A percentile compares a stretch with the other conserved stretches of the same genome.
Evolutionary conservation across 306 rosid species (phyloP).

Genomic region (Pterocarpus santalinus): DNA sequence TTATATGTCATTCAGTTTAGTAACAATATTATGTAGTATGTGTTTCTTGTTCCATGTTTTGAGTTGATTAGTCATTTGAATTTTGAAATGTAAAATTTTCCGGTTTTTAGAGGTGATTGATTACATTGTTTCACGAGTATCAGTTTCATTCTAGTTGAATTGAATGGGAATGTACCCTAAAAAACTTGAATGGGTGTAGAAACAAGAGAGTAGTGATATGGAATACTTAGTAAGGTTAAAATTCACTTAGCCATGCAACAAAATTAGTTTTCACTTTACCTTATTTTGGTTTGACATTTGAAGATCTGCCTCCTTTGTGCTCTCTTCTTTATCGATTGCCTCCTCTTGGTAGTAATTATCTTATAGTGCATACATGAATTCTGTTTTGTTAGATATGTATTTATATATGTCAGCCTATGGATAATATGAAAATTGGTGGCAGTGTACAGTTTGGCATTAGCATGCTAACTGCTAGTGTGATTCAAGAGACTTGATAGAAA

Average conservation of each 20-base stretch:
- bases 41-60: too few relatives aligned
- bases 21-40: too few relatives aligned
- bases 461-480: slow-evolving; percentile 7
- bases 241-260: slow-evolving; percentile 19
- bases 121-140: neutral
- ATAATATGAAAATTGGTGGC: slow-evolving; percentile 16
- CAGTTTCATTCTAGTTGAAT: slow-evolving; percentile 12
- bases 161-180: neutral
- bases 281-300: slow-evolving; percentile 28
- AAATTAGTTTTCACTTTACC: slow-evolving; percentile 4
- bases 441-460: slow-evolving; percentile 8
- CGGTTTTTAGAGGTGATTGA: neutral
- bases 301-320: slow-evolving; percentile 2
- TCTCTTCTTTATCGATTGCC: slow-evolving; percentile 5
- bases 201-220: neutral
- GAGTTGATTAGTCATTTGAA: neutral
- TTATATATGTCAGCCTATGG: neutral
- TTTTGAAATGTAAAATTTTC: slow-evolving; percentile 1
- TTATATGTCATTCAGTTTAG: too few relatives aligned
- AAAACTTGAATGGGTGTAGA: slow-evolving; percentile 4
- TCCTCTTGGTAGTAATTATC: neutral
- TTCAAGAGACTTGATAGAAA: neutral
- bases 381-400: neutral
- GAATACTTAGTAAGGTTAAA: slow-evolving; percentile 10
- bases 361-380: neutral